Base-by-base conservation (phyloP, 2,329 filamentous ascomycete species). In the Fusarium xyrophilum region DNA sequence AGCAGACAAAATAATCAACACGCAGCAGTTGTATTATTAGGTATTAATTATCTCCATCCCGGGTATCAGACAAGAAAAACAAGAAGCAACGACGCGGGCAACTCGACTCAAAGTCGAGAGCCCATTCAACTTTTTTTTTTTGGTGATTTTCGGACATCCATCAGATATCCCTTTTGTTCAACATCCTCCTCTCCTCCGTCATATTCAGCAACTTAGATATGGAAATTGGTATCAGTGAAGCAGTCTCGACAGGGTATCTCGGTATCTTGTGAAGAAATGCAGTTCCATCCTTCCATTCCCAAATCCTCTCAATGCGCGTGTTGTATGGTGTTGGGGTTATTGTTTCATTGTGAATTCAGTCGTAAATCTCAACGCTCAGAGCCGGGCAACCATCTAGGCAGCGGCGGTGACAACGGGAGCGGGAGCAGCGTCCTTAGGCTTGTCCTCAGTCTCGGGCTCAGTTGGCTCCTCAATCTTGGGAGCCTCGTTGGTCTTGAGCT, bases 221-320 rank as follows among this genome's bases (percentile, higher is more conserved):
- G 70, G 70, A 79, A 78, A 78, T 71, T 79, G 78, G 78, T 80
- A 79, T 79, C 78, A 79, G 74, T 76, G 76, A 80, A 79, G 79
- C 81, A 83, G 80, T 82, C 80, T 83, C 78, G 80, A 82, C 80
- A 82, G 83, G 83, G 83, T 85, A 84, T 85, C 83, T 84, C 81
- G 81, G 79, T 80, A 80, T 80, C 79, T 80, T 79, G 76, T 76
- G 76, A 79, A 79, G 76, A 85, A 85, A 86, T 85, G 83, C 84
- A 85, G 80, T 83, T 81, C 82, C 76, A 73, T 80, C 78, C 78
- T 77, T 79, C 81, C 82, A 79, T 81, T 79, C 82, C 81, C 75
- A 79, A 64, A 79, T 80, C 80, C 79, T 78, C 77, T 75, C 76
- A 77, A 73, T 74, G 71, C 73, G 73, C 75, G 74, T 75, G 74